Base-by-base conservation (phyloP, 768 basidiomycete genomes). In the Tulasnella sp. region DNA sequence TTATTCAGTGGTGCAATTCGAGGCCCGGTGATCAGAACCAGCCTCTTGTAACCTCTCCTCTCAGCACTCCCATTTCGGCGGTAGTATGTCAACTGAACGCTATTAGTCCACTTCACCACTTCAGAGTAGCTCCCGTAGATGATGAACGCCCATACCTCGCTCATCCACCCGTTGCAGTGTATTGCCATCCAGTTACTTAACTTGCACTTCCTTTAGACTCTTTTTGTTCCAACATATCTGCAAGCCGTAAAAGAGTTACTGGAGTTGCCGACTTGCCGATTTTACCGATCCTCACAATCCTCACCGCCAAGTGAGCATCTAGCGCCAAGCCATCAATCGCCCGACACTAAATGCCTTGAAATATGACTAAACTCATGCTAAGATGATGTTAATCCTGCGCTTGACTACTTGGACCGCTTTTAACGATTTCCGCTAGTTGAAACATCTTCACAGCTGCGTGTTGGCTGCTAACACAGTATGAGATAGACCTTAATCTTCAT, bases 1-100 rank as follows among this genome's bases (percentile, higher is more conserved):
- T 52, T 17, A 29, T 64, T 0, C 24, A 86, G 85, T 87, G 85
- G 85, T 86, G 2, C 85, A 87, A 74, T 86, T 86, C 62, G 88
- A 92, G 73, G 89, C 89, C 44, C 83, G 88, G 67, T 91, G 69
- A 42, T 10, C 15, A 41, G 29, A 10, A 32, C 21, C 34, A 21
- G 26, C 45, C n/a, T 48, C 19, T 48, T 27, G n/a, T n/a, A n/a
- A n/a, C n/a, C n/a, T n/a, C n/a, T 11, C 11, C 41, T 43, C n/a
- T 43, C 11, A 11, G 41, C n/a, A 43, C 41, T 43, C 41, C 41
- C 41, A 19, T 11, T 11, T 43, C 11, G 19, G 11, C n/a, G 41
- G 41, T 11, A 11, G 41, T n/a, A 11, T n/a, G 11, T n/a, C 11
- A 11, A 43, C 41, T n/a, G 19, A 19, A 43, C 11, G 11, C 41